Evolutionary conservation across 2,329 filamentous ascomycete species (phyloP), one percentile per base, ranked within the genome.

Genomic region (Rhynchosporium secalis): DNA sequence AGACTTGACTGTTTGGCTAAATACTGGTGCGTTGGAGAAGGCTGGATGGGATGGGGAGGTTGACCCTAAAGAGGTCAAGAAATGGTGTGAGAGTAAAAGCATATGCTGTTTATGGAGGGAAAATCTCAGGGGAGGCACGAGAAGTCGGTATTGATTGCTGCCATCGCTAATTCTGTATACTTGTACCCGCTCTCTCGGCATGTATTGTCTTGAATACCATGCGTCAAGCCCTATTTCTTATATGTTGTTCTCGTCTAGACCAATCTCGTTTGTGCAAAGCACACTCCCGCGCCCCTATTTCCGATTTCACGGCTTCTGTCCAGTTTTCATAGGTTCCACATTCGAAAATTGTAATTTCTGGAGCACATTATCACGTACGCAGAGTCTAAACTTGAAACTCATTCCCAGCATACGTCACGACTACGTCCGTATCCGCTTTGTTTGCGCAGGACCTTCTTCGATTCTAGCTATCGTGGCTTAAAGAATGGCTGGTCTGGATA

Each of bases 61-160:
- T 9, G 80, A 79, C 6, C 78, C 84, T 0, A 78, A 74, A 36
- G 86, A 90, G 72, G 89, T 96, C 20, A 92, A 95, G 80, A 85
- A 83, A 70, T 98, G 94, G 94, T 97, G 94, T 72, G 91, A 96
- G 76, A 86, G 85, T 46, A 89, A 89, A 74, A 92, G 93, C 51
- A 81, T 98, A 9, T 96, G 92, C 71, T 96, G 92, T 75, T 79
- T 92, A 38, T 91, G 86, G 86, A 87, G 59, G 57, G 72, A 71
- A 52, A 75, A 70, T 61, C 59, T 72, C 15, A 70, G 70, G 12
- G 70, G 70, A 56, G 65, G 61, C 3, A 46, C 66, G 4, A 69
- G 72, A 46, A 71, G 58, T 64, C 68, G 70, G 29, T 71, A 71
- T 65, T 73, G 56, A 69, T 57, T 36, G 15, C 9, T 41, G n/a